Evolutionary conservation across 208 protist genomes (phyloP).

Genomic region (Acanthamoeba castellanii): DNA sequence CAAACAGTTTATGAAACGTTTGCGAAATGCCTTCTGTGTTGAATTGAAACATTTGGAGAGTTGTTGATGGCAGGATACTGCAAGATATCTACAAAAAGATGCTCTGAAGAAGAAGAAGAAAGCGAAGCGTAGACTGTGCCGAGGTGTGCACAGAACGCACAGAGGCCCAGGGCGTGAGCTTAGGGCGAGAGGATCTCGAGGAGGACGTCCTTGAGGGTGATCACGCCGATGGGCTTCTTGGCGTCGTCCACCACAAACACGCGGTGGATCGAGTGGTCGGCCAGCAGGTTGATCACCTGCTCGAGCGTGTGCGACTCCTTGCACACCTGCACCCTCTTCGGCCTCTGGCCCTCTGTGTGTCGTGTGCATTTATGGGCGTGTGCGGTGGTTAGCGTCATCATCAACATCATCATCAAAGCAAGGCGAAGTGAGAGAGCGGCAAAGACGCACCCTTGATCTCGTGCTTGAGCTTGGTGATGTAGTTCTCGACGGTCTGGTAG

Average conservation of each 20-base stretch:
- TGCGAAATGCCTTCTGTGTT: too few relatives aligned
- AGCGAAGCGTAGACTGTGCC: too few relatives aligned
- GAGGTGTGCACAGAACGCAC: background rate
- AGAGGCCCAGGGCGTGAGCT: background rate
- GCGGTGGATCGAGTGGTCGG: conserved; percentile 52
- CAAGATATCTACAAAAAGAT: too few relatives aligned
- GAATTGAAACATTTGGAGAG: too few relatives aligned
- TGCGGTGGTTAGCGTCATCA: background rate
- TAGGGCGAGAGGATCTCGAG: conserved; percentile 41
- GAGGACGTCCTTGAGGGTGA: conserved; percentile 56
- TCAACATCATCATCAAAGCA: background rate
- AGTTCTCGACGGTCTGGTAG: conserved; percentile 36
- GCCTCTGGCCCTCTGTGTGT: background rate
- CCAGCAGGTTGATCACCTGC: conserved; percentile 36
- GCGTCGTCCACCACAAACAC: conserved; percentile 49
- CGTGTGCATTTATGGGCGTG: background rate
- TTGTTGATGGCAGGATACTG: too few relatives aligned
- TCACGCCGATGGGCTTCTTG: conserved; percentile 53
- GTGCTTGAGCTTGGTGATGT: conserved; percentile 1
- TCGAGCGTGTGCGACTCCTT: conserved; percentile 8
- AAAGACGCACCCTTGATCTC: background rate
- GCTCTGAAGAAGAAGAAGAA: too few relatives aligned
- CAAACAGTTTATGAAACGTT: too few relatives aligned
- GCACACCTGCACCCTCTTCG: conserved; percentile 18
- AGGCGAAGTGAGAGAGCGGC: background rate